Conservation (phyloP, 768 basidiomycete genomes). For the Panaeolus cyanescens region DNA sequence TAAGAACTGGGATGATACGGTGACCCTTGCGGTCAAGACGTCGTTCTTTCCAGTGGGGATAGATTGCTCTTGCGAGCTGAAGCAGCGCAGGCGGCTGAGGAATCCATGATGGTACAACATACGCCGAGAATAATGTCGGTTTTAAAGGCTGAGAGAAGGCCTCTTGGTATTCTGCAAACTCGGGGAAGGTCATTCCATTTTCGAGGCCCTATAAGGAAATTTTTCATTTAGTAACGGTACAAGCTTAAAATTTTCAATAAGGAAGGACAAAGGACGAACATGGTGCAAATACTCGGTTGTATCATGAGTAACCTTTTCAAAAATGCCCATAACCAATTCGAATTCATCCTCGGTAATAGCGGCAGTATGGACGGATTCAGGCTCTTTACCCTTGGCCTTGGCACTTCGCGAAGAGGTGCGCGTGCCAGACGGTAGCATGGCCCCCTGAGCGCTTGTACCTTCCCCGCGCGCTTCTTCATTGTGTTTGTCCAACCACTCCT, state of each 20-base stretch:
- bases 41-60: slow-evolving; percentile 90
- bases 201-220: slow-evolving; percentile 52
- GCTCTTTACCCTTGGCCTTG: slow-evolving; percentile 85
- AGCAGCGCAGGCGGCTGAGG: slow-evolving; percentile 64
- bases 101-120: slow-evolving; percentile 65
- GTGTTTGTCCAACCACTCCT: slow-evolving; percentile 91
- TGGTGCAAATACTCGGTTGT: slow-evolving; percentile 89
- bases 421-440: slow-evolving; percentile 47
- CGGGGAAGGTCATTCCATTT: slow-evolving; percentile 68
- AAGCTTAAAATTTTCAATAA: slow-evolving; percentile 1
- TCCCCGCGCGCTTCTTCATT: slow-evolving; percentile 86
- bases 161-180: slow-evolving; percentile 74
- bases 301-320: slow-evolving; percentile 90
- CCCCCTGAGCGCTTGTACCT: slow-evolving; percentile 79
- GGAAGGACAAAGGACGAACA: slow-evolving; percentile 47
- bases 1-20: slow-evolving; percentile 83
- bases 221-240: slow-evolving; percentile 1
- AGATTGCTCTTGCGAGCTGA: slow-evolving; percentile 71
- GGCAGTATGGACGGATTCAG: slow-evolving; percentile 64
- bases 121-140: slow-evolving; percentile 68
- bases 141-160: slow-evolving; percentile 62
- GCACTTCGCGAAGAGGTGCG: slow-evolving; percentile 66
- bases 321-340: slow-evolving; percentile 92
- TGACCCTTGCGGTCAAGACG: slow-evolving; percentile 80
- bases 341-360: slow-evolving; percentile 89